These are phyloP conservation scores for Alternaria triticimaculans DNA, from an alignment of 2,329 filamentous ascomycete species.

Conservation along the genomic window DNA sequence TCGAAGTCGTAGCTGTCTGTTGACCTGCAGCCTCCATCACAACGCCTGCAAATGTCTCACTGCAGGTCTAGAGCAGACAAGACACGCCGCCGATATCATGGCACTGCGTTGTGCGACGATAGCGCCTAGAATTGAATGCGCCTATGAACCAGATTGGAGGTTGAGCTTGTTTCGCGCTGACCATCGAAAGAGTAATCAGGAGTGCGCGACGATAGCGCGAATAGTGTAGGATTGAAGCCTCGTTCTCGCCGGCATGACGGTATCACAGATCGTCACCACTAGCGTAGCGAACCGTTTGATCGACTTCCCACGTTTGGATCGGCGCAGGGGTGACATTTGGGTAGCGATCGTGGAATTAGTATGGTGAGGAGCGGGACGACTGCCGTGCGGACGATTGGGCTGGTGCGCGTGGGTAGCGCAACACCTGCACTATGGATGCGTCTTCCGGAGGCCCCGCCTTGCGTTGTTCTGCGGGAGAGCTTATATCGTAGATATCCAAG, in stretches of 20 bases:
- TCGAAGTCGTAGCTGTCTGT: background rate
- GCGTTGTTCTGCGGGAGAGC: background rate
- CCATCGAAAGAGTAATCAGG: background rate
- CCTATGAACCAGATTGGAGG: background rate
- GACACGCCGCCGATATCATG: background rate
- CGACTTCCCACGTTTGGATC: background rate
- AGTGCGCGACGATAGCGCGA: background rate
- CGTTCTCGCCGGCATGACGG: background rate
- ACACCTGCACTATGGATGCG: background rate
- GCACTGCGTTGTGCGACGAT: background rate
- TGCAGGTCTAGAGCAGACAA: background rate
- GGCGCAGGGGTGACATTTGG: background rate
- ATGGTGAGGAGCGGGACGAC: background rate
- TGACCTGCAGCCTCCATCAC: background rate
- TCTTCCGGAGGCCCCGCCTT: background rate
- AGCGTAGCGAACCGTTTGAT: background rate
- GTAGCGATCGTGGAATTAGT: background rate
- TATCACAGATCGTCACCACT: background rate
- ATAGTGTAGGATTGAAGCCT: background rate
- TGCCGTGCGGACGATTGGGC: background rate
- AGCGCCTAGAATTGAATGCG: background rate
- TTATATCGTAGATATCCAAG: background rate
- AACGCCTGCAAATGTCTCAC: accelerated
- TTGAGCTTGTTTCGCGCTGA: background rate
- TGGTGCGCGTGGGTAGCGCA: background rate